phyloP scores from a whole-genome alignment of 73 alveolate species.

The Paramecium pentaurelia region DNA sequence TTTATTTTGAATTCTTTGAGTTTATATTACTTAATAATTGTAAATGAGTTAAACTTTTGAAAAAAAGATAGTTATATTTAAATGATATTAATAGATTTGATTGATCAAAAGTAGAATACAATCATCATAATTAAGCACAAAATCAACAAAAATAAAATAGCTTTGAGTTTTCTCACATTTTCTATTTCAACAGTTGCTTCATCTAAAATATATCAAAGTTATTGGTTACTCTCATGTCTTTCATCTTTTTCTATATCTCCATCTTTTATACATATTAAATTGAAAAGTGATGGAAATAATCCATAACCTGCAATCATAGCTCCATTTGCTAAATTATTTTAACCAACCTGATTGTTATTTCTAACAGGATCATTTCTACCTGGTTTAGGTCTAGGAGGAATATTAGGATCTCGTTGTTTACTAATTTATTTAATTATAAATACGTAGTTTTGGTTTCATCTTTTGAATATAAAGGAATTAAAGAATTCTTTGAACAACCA shows the following conservation, averaged over 20 bases:
- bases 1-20: background rate
- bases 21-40: background rate
- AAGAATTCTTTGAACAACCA: slow-evolving; percentile 79
- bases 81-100: background rate
- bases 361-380: slow-evolving; percentile 62
- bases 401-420: slow-evolving; percentile 25
- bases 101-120: slow-evolving; percentile 21
- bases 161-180: background rate
- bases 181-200: background rate
- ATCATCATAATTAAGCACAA: background rate
- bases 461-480: slow-evolving; percentile 86
- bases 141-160: background rate
- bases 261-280: background rate
- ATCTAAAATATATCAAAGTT: background rate
- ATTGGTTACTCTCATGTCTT: background rate
- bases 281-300: slow-evolving; percentile 54
- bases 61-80: background rate
- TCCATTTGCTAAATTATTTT: slow-evolving; percentile 38
- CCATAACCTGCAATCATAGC: slow-evolving; percentile 64
- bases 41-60: background rate
- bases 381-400: slow-evolving; percentile 59
- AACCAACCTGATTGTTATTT: background rate
- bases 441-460: slow-evolving; percentile 44
- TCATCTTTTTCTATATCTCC: slow-evolving; percentile 38
- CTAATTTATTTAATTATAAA: background rate